Evolutionary conservation across 371 early-diverging fungal species (phyloP).

Genomic region (Mucor plumbeus): DNA sequence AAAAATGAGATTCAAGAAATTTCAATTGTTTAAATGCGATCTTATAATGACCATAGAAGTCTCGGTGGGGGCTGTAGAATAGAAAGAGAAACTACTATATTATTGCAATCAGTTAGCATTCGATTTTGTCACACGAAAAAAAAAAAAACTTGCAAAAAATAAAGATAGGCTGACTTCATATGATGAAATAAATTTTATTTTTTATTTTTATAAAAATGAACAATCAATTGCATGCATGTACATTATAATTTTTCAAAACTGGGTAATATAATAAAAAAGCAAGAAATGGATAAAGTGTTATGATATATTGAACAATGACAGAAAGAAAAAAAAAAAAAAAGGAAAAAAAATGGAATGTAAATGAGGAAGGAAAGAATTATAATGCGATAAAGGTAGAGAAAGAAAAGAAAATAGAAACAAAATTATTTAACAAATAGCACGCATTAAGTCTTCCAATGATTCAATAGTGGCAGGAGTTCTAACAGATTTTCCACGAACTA

Average conservation of each 20-base stretch:
- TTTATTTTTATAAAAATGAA: no score
- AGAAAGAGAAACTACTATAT: no score
- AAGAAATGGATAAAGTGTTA: neutral
- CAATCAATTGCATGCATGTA: neutral
- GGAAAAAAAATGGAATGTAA: neutral
- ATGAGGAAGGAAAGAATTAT: neutral
- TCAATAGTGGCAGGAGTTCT: slow-evolving; percentile 51
- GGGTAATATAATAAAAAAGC: neutral
- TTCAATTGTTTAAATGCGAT: no score
- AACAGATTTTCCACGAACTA: slow-evolving; percentile 65
- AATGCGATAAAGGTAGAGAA: neutral
- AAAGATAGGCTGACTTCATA: no score
- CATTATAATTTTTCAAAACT: neutral
- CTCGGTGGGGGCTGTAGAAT: no score
- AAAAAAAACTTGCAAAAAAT: no score
- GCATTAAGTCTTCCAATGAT: slow-evolving; percentile 50
- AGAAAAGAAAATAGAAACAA: neutral
- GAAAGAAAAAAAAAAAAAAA: neutral
- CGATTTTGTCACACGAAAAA: no score
- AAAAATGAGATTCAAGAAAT: no score
- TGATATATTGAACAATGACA: slow-evolving; percentile 1
- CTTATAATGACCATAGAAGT: no score
- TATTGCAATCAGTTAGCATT: no score
- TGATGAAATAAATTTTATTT: no score
- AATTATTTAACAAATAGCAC: slow-evolving; percentile 28